Percentiles rank a stretch among this genome's conserved stretches.
These are phyloP conservation scores for Volutella citrinella DNA, from an alignment of 2,329 filamentous ascomycete species.

Conservation along the genomic window DNA sequence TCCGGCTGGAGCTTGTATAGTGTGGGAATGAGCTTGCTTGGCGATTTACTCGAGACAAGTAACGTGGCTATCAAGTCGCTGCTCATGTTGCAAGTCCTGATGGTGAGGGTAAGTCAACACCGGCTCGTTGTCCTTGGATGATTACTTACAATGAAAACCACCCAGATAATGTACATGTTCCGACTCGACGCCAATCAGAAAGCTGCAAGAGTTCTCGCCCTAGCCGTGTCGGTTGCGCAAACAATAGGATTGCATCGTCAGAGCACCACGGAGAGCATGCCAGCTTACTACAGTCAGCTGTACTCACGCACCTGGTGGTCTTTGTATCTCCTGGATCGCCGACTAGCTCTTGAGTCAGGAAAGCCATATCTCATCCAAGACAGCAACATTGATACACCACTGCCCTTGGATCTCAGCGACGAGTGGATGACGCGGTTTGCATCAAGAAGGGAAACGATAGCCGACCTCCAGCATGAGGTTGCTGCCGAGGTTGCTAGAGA, in stretches of 20 bases:
- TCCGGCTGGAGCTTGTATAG: conserved; percentile 16
- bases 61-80: conserved; percentile 14
- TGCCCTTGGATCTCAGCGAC: conserved; percentile 13
- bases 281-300: conserved; percentile 11
- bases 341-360: conserved; percentile 15
- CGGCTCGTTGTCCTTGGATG: no score
- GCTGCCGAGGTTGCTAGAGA: conserved; percentile 5
- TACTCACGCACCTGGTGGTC: conserved; percentile 16
- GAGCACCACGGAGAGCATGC: conserved; percentile 12
- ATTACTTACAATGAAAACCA: no score
- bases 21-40: conserved; percentile 11
- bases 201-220: conserved; percentile 11
- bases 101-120: conserved; percentile 11
- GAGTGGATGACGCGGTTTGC: conserved; percentile 13
- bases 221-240: conserved; percentile 12
- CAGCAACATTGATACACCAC: conserved; percentile 12
- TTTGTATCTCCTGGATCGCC: conserved; percentile 14
- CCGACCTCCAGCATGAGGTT: conserved; percentile 7
- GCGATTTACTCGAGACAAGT: conserved; percentile 13
- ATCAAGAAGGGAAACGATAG: background rate
- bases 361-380: conserved; percentile 17
- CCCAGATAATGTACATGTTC: conserved; percentile 17
- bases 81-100: conserved; percentile 13
- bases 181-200: conserved; percentile 15
- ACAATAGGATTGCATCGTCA: conserved; percentile 16